Conservation (phyloP, 2,329 filamentous ascomycete genomes). For the Ophiostoma perfectum region DNA sequence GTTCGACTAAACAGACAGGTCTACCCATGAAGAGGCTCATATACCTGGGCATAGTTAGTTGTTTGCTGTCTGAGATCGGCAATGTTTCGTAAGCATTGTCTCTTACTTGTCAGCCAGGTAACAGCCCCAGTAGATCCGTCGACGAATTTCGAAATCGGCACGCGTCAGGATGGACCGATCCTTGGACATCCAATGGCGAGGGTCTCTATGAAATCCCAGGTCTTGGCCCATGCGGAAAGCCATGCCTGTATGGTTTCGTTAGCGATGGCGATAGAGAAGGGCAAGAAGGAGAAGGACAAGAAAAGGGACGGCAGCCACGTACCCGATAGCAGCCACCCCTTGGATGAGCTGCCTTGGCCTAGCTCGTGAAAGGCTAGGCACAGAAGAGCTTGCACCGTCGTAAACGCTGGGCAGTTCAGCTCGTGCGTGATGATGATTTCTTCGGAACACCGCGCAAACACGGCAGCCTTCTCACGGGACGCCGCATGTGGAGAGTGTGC, state of each 20-base stretch:
- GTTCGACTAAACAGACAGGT: neutral
- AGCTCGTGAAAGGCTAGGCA: constrained; percentile 5
- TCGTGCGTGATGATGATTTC: constrained; percentile 7
- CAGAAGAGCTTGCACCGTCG: neutral
- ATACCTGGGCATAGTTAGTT: neutral
- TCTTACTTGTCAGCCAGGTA: constrained; percentile 1
- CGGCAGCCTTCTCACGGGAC: neutral
- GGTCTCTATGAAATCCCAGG: neutral
- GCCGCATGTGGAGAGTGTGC: neutral
- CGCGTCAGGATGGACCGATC: constrained; percentile 4
- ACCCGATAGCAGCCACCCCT: constrained; percentile 4
- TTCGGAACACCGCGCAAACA: neutral
- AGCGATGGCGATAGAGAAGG: neutral
- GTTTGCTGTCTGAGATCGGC: neutral
- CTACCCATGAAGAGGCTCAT: constrained; percentile 4
- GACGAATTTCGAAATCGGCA: neutral
- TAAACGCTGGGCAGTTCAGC: neutral
- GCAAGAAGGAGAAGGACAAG: neutral
- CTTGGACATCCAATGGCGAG: constrained; percentile 7
- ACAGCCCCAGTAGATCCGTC: constrained; percentile 5
- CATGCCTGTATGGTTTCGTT: neutral
- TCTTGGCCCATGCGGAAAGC: constrained; percentile 7
- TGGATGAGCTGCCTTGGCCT: neutral
- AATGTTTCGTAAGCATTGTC: neutral
- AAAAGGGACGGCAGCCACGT: neutral